Evolutionary conservation across 2,329 filamentous ascomycete genomes (phyloP).

Genomic region (Paecilomyces fulvus): DNA sequence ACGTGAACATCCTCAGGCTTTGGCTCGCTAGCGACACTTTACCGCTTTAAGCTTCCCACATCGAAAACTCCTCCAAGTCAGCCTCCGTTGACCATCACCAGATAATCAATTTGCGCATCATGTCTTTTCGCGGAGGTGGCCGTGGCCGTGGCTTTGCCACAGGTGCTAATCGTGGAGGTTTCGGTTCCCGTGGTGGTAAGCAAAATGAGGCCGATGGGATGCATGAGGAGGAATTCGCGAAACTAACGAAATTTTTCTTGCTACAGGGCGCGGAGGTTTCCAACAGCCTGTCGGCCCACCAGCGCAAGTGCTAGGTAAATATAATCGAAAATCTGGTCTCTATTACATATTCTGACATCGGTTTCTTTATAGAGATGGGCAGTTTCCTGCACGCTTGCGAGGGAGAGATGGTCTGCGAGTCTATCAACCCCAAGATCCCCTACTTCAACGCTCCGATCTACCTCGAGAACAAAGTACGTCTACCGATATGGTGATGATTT

Average conservation of each 20-base stretch:
- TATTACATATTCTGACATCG: conserved; percentile 14
- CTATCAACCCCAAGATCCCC: conserved; percentile 87
- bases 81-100: conserved; percentile 11
- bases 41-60: conserved; percentile 38
- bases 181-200: conserved; percentile 36
- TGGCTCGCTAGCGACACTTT: conserved; percentile 28
- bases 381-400: conserved; percentile 90
- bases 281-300: conserved; percentile 56
- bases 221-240: conserved; percentile 20
- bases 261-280: conserved; percentile 53
- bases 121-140: conserved; percentile 57
- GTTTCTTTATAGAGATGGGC: conserved; percentile 64
- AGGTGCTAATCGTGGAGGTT: conserved; percentile 46
- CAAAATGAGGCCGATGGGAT: conserved; percentile 14
- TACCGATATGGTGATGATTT: conserved; percentile 4
- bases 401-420: conserved; percentile 96
- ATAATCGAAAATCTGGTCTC: conserved; percentile 2
- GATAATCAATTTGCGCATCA: conserved; percentile 31
- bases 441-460: conserved; percentile 99
- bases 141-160: conserved; percentile 43
- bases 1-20: conserved; percentile 22
- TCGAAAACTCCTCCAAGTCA: conserved; percentile 31
- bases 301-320: conserved; percentile 49
- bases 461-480: conserved; percentile 84
- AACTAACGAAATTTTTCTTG: conserved; percentile 29